A percentile compares a stretch with the other conserved stretches of the same genome.
These are phyloP conservation scores for Crithidia fasciculata DNA, from an alignment of 208 protist genomes.

Conservation along the genomic window DNA sequence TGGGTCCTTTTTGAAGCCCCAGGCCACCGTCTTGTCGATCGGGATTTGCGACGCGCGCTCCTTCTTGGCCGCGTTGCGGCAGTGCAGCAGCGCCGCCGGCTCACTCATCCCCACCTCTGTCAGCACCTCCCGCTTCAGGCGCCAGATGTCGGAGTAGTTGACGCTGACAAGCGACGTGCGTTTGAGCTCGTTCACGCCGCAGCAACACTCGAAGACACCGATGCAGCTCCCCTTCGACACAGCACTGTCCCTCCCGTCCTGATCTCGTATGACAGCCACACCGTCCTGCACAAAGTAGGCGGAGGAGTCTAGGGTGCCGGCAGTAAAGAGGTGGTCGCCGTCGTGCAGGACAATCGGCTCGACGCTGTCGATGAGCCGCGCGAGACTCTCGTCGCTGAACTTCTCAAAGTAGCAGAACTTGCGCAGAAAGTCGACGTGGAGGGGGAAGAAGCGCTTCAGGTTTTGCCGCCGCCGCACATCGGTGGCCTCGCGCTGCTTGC, in stretches of 20 bases:
- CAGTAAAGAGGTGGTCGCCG: constrained; percentile 70
- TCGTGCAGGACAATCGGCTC: constrained; percentile 89
- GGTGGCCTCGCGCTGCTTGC: constrained; percentile 85
- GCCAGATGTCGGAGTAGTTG: constrained; percentile 91
- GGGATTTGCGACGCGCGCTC: constrained; percentile 63
- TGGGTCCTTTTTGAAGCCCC: constrained; percentile 59
- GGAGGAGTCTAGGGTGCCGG: constrained; percentile 71
- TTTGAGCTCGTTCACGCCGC: constrained; percentile 85
- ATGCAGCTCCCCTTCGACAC: constrained; percentile 77
- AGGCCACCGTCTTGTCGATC: constrained; percentile 36
- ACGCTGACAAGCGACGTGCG: constrained; percentile 71
- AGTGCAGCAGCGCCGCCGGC: constrained; percentile 81
- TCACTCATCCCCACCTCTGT: constrained; percentile 89
- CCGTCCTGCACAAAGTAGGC: constrained; percentile 90
- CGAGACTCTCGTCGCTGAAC: constrained; percentile 67
- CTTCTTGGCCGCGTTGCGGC: constrained; percentile 67
- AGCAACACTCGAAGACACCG: constrained; percentile 89
- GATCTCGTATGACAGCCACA: constrained; percentile 57
- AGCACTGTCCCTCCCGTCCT: constrained; percentile 32
- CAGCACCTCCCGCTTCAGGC: constrained; percentile 68
- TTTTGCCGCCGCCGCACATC: constrained; percentile 84
- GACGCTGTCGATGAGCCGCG: constrained; percentile 61
- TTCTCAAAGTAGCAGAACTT: constrained; percentile 81
- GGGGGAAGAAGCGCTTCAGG: constrained; percentile 82
- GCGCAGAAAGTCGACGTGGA: constrained; percentile 75